A percentile compares a stretch with the other conserved stretches of the same genome.
Conservation (phyloP, 2,329 filamentous ascomycete species). For the Nannizziopsis barbatae region DNA sequence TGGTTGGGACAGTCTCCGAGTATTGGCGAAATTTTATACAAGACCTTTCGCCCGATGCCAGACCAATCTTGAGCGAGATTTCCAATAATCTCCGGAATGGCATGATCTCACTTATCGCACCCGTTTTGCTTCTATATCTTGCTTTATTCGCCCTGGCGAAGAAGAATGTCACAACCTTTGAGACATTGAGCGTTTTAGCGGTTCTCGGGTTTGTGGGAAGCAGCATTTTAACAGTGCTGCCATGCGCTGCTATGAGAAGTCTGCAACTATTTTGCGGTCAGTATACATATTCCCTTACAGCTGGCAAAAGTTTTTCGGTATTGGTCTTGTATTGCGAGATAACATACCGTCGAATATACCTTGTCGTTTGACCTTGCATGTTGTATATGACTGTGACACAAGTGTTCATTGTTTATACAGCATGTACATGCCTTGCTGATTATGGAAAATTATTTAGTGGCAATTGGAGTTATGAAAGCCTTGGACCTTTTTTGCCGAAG, state of each 20-base stretch:
- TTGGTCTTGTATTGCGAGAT: too few species aligned
- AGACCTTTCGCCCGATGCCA: conserved; percentile 11
- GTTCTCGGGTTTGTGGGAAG: conserved; percentile 11
- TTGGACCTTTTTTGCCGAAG: conserved; percentile 32
- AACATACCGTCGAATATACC: not conserved
- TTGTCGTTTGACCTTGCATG: not conserved
- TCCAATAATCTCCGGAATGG: conserved; percentile 8
- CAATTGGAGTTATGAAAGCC: conserved; percentile 32
- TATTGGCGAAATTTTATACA: not conserved
- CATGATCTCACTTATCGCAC: conserved; percentile 13
- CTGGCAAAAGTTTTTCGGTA: not conserved
- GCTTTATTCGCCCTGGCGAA: conserved; percentile 16
- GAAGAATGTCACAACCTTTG: conserved; percentile 10
- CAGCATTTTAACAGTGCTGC: conserved; percentile 23
- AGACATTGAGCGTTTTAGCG: conserved; percentile 11
- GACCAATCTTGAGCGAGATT: conserved; percentile 7
- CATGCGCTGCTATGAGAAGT: conserved; percentile 23
- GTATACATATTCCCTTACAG: conserved; percentile 9
- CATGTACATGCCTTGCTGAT: not conserved
- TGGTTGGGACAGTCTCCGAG: not conserved
- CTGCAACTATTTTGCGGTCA: conserved; percentile 29
- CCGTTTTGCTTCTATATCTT: conserved; percentile 15
- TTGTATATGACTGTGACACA: not conserved
- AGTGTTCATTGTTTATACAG: not conserved
- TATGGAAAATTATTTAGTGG: conserved; percentile 18